Percentiles rank a stretch among this genome's conserved stretches.
phyloP scores from a whole-genome alignment of 2,329 filamentous ascomycete species.

The Fusarium coffeatum region DNA sequence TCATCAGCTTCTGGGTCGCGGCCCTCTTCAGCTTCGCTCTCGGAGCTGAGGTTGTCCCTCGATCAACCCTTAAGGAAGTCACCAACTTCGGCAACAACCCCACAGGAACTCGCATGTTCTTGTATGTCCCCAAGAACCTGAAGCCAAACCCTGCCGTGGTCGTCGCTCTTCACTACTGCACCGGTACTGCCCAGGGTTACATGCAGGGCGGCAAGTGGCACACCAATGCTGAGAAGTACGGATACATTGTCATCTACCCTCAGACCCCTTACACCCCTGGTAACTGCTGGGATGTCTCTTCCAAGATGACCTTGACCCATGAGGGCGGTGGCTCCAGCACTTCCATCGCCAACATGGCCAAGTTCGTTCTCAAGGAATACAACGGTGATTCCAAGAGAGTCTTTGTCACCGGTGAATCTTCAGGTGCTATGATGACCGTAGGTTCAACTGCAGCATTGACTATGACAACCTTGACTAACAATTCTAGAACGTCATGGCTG shows the following conservation, averaged over 20 bases:
- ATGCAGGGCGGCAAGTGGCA: conserved; percentile 16
- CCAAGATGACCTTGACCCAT: conserved; percentile 21
- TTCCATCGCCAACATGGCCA: conserved; percentile 24
- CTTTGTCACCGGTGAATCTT: conserved; percentile 23
- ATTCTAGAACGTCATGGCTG: conserved; percentile 10
- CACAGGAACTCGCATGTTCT: conserved; percentile 17
- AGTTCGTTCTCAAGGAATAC: conserved; percentile 14
- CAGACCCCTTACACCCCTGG: conserved; percentile 20
- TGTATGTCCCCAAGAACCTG: conserved; percentile 15
- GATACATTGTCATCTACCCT: conserved; percentile 17
- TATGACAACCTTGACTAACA: background rate
- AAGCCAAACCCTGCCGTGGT: conserved; percentile 24
- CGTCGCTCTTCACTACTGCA: conserved; percentile 17
- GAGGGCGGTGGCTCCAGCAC: conserved; percentile 12
- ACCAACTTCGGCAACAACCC: conserved; percentile 19
- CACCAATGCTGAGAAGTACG: conserved; percentile 23
- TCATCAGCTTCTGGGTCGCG: conserved; percentile 16
- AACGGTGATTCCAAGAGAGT: conserved; percentile 16
- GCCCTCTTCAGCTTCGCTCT: conserved; percentile 13
- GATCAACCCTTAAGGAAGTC: conserved; percentile 7
- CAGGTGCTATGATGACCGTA: conserved; percentile 25
- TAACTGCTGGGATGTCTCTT: conserved; percentile 19
- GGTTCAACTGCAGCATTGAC: background rate
- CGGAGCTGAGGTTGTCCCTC: conserved; percentile 6
- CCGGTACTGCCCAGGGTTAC: conserved; percentile 4